A percentile compares a stretch with the other conserved stretches of the same genome.
These are phyloP conservation scores for Asterochloris sp. DNA, from an alignment of 139 green algal genomes.

Conservation along the genomic window DNA sequence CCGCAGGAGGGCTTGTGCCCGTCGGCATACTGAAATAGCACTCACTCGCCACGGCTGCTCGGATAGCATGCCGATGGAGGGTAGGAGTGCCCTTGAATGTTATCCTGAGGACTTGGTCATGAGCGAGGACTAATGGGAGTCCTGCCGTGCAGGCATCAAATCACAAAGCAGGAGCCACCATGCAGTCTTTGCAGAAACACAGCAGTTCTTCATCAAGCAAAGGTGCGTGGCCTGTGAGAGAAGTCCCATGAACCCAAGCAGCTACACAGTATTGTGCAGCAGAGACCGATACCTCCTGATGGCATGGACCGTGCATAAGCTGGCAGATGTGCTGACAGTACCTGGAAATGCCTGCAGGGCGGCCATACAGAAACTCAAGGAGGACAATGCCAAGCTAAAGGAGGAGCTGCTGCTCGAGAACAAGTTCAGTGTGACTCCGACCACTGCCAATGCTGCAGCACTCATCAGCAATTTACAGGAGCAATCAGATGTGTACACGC, in stretches of 20 bases:
- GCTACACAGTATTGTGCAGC: background rate
- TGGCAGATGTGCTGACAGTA: too few relatives aligned
- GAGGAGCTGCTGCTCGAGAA: conserved; percentile 89
- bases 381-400: conserved; percentile 83
- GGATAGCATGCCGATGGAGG: too few relatives aligned
- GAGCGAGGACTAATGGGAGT: background rate
- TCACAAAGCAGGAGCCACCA: conserved; percentile 13
- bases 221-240: background rate
- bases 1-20: too few relatives aligned
- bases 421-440: conserved; percentile 79
- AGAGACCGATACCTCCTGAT: background rate
- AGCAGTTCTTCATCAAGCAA: conserved; percentile 28
- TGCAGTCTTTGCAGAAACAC: conserved; percentile 24
- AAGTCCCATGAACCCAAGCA: background rate
- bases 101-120: too few relatives aligned
- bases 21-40: too few relatives aligned
- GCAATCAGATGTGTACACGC: conserved; percentile 45
- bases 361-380: conserved; percentile 75
- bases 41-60: too few relatives aligned
- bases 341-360: conserved; percentile 34
- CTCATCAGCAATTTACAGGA: conserved; percentile 48
- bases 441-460: conserved; percentile 25
- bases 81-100: too few relatives aligned
- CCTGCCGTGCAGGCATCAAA: background rate
- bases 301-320: background rate